Evolutionary conservation across 257 asterid genomes (phyloP).

Genomic region (Dorcoceras hygrometricum): DNA sequence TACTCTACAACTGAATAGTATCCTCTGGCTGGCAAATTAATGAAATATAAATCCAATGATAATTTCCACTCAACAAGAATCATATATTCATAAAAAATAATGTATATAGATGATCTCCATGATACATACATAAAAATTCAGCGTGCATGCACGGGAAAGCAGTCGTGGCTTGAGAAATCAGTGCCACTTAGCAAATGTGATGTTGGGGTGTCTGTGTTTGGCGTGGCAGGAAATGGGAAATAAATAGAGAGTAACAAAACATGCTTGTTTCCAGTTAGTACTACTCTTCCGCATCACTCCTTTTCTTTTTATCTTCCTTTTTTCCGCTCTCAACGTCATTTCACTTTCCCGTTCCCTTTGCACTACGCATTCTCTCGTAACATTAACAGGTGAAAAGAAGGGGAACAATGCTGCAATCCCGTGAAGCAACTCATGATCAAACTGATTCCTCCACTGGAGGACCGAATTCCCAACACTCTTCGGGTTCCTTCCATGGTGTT

Average conservation of each 20-base stretch:
- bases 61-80: too few species aligned
- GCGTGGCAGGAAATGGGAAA: neutral
- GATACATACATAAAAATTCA: too few species aligned
- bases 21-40: too few species aligned
- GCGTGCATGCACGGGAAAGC: neutral
- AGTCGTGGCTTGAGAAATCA: neutral
- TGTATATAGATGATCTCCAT: too few species aligned
- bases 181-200: neutral
- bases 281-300: too few species aligned
- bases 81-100: too few species aligned
- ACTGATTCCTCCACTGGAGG: conserved; percentile 24
- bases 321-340: too few species aligned
- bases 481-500: conserved; percentile 23
- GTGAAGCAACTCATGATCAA: conserved; percentile 38
- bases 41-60: too few species aligned
- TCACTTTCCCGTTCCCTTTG: neutral
- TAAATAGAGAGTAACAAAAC: neutral
- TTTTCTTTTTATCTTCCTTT: neutral
- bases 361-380: neutral
- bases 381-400: too few species aligned
- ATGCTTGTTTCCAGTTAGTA: too few species aligned
- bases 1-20: too few species aligned
- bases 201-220: neutral
- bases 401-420: conserved; percentile 38
- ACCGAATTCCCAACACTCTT: conserved; percentile 23